Percentiles rank a stretch among this genome's conserved stretches.
phyloP scores from a whole-genome alignment of 352 stramenopile genomes.

The Lagenidium sp. region DNA sequence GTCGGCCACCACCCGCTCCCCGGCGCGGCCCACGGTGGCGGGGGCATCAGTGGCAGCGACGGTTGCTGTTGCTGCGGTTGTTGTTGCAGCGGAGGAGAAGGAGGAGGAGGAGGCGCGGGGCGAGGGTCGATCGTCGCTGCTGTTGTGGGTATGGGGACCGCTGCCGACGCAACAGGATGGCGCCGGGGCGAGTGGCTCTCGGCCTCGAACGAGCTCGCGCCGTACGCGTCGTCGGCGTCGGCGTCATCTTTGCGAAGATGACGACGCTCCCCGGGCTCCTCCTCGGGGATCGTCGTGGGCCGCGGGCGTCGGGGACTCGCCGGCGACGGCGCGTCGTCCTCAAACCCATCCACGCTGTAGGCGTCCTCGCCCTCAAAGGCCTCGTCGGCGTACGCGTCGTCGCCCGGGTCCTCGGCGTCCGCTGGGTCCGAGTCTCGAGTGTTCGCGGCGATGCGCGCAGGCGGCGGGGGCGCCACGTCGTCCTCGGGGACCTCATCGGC shows the following conservation, averaged over 20 bases:
- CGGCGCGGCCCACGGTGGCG: background rate
- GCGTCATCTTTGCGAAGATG: conserved; percentile 19
- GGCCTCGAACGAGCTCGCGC: conserved; percentile 62
- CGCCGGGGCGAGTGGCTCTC: conserved; percentile 24
- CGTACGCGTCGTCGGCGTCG: conserved; percentile 33
- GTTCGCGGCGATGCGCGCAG: background rate
- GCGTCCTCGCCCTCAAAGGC: conserved; percentile 32
- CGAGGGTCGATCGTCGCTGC: no score
- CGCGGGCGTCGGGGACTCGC: background rate
- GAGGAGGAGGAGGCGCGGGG: no score
- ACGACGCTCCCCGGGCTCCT: conserved; percentile 6
- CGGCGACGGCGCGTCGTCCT: conserved; percentile 16
- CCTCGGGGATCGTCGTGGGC: background rate
- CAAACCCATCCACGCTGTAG: conserved; percentile 73
- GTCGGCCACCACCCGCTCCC: no score
- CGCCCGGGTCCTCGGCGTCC: no score
- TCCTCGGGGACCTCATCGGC: conserved; percentile 50
- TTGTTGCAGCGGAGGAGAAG: no score
- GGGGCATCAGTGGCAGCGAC: background rate
- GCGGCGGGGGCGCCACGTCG: conserved; percentile 17
- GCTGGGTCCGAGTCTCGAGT: no score
- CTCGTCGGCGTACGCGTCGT: conserved; percentile 6
- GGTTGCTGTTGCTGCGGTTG: no score
- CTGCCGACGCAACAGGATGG: background rate
- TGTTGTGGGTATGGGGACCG: background rate